Conservation (phyloP, 176 grass and related monocot genomes). For the Tuctoria greenei region DNA sequence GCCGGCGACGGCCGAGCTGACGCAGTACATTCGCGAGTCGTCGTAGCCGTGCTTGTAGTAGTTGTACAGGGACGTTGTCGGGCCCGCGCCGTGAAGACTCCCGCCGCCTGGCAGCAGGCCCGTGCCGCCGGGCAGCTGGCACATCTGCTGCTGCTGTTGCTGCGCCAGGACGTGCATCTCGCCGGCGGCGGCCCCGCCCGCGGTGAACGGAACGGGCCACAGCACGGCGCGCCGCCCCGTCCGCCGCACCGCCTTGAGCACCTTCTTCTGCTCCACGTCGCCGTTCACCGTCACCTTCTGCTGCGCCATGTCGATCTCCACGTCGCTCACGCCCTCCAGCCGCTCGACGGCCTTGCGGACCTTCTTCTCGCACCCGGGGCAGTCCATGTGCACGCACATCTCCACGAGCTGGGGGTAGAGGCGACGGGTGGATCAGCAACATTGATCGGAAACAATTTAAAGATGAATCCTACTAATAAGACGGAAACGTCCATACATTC, state of each 20-base stretch:
- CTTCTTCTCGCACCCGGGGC: slow-evolving; percentile 85
- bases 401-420: slow-evolving; percentile 55
- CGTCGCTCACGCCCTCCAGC: slow-evolving; percentile 61
- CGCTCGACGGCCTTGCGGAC: slow-evolving; percentile 68
- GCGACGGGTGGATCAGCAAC: not conserved
- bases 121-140: slow-evolving; percentile 51
- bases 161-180: slow-evolving; percentile 31
- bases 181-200: slow-evolving; percentile 9
- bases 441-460: no score
- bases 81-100: not conserved
- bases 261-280: slow-evolving; percentile 81
- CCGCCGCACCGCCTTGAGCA: slow-evolving; percentile 75
- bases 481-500: not conserved
- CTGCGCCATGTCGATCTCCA: slow-evolving; percentile 85
- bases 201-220: slow-evolving; percentile 63
- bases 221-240: slow-evolving; percentile 80
- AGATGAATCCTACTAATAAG: no score
- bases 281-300: slow-evolving; percentile 92
- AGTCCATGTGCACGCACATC: slow-evolving; percentile 93
- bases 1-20: slow-evolving; percentile 41
- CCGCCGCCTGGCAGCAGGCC: slow-evolving; percentile 5
- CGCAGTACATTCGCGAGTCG: slow-evolving; percentile 58
- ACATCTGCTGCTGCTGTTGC: slow-evolving; percentile 32
- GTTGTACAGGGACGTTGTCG: slow-evolving; percentile 71
- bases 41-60: slow-evolving; percentile 92